Percentiles rank a stretch among this genome's conserved stretches.
Evolutionary conservation across 192 early-diverging fungal species (phyloP).

Genomic region (Coemansia sp.): DNA sequence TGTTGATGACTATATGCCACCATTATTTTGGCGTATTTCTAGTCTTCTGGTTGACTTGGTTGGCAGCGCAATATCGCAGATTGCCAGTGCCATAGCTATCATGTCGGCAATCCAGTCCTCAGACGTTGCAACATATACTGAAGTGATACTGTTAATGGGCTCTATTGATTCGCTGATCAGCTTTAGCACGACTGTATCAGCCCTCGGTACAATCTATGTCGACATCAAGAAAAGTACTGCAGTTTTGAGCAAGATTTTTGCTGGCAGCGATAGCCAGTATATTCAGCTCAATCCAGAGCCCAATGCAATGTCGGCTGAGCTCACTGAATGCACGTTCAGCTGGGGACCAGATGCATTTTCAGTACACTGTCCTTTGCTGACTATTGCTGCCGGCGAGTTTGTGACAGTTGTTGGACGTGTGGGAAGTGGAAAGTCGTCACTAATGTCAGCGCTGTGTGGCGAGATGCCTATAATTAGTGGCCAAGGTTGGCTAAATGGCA

Average conservation of each 20-base stretch:
- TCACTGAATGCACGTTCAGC: too few relatives aligned
- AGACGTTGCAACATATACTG: conserved; percentile 12
- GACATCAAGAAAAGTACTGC: conserved; percentile 1
- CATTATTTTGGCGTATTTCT: conserved; percentile 23
- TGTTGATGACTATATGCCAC: conserved; percentile 12
- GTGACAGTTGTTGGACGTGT: conserved; percentile 79
- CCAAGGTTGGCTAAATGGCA: conserved; percentile 50
- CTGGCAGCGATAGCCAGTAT: neutral
- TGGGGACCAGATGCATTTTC: conserved; percentile 37
- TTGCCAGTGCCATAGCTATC: conserved; percentile 60
- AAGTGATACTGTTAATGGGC: conserved; percentile 15
- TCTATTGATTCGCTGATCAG: conserved; percentile 23
- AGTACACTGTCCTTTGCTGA: conserved; percentile 59
- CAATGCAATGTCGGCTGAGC: neutral
- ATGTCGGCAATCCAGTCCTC: conserved; percentile 54
- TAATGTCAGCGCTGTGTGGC: conserved; percentile 67
- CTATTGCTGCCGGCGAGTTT: conserved; percentile 65
- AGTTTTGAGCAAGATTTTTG: conserved; percentile 10
- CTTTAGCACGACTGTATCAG: conserved; percentile 4
- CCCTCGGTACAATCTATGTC: neutral
- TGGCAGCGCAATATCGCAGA: conserved; percentile 44
- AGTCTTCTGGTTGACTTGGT: conserved; percentile 17
- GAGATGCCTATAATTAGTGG: conserved; percentile 80
- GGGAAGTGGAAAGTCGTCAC: conserved; percentile 70
- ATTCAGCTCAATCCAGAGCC: neutral